A percentile compares a stretch with the other conserved stretches of the same genome.
phyloP scores from a whole-genome alignment of 2,329 filamentous ascomycete genomes.

The Metarhizium anisopliae region DNA sequence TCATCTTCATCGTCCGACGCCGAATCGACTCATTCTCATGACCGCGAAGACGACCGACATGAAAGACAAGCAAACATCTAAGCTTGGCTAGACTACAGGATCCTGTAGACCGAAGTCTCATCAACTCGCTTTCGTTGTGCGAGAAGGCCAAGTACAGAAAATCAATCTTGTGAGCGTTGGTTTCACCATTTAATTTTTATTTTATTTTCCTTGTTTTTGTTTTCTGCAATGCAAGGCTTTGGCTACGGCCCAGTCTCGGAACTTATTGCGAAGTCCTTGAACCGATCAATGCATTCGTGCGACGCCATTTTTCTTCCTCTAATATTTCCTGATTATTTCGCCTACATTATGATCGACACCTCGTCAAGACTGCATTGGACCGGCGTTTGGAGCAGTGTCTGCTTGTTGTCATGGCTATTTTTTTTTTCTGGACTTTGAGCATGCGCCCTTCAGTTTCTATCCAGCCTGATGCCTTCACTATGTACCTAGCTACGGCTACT shows the following conservation, averaged over 20 bases:
- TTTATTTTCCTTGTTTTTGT: not conserved
- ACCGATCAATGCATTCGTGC: not conserved
- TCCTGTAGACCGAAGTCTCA: not conserved
- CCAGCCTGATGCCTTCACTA: not conserved
- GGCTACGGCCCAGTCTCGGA: not conserved
- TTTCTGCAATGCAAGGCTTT: not conserved
- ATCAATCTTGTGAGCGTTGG: not conserved
- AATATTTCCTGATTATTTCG: not conserved
- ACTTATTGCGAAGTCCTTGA: not conserved
- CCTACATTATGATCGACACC: not conserved
- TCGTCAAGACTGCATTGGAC: slow-evolving; percentile 7
- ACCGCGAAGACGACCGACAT: not conserved
- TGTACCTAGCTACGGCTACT: not conserved
- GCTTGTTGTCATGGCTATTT: not conserved
- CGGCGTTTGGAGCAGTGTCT: slow-evolving; percentile 5
- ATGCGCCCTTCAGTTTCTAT: not conserved
- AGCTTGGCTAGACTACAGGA: not conserved
- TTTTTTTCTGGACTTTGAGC: not conserved
- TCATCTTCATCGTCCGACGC: slow-evolving; percentile 25
- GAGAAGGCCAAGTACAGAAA: not conserved
- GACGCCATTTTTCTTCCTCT: not conserved
- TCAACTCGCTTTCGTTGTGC: not conserved
- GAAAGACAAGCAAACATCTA: not conserved
- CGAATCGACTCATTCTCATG: slow-evolving; percentile 24
- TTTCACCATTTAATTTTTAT: not conserved